phyloP scores from a whole-genome alignment of 129 eudicot genomes.

The Apium graveolens region DNA sequence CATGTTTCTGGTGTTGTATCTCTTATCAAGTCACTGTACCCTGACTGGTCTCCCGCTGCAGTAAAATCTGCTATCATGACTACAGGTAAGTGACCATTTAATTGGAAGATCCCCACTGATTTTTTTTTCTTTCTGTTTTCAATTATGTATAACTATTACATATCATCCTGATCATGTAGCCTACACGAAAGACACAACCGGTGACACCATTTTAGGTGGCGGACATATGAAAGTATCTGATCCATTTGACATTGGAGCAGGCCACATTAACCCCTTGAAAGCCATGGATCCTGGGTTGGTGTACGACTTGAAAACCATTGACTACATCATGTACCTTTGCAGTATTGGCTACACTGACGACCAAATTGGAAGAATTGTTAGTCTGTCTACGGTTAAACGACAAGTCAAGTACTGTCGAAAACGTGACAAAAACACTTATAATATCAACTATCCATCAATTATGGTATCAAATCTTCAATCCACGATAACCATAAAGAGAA shows the following conservation, averaged over 20 bases:
- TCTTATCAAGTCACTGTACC: slow-evolving; percentile 57
- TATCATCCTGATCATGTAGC: slow-evolving; percentile 18
- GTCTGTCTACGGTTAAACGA: not conserved
- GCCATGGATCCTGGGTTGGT: slow-evolving; percentile 74
- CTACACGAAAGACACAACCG: slow-evolving; percentile 35
- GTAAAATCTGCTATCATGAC: slow-evolving; percentile 68
- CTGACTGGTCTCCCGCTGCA: slow-evolving; percentile 76
- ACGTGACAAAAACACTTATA: slow-evolving; percentile 3
- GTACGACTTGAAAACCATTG: slow-evolving; percentile 41
- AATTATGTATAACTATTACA: not conserved
- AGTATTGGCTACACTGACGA: slow-evolving; percentile 45
- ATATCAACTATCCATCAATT: slow-evolving; percentile 58
- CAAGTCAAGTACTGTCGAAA: not conserved
- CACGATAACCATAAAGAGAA: slow-evolving; percentile 39
- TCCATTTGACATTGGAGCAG: slow-evolving; percentile 69
- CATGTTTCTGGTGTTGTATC: slow-evolving; percentile 68
- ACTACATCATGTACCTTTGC: slow-evolving; percentile 55
- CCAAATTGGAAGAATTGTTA: slow-evolving; percentile 38
- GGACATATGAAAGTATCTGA: slow-evolving; percentile 44
- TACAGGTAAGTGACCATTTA: slow-evolving; percentile 32
- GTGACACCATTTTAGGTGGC: slow-evolving; percentile 37
- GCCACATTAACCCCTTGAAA: slow-evolving; percentile 51
- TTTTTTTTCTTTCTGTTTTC: not conserved
- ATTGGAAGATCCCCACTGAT: not conserved
- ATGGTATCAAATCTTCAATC: slow-evolving; percentile 36